Conservation (phyloP, 768 basidiomycete species). For the Amanita rubescens region DNA sequence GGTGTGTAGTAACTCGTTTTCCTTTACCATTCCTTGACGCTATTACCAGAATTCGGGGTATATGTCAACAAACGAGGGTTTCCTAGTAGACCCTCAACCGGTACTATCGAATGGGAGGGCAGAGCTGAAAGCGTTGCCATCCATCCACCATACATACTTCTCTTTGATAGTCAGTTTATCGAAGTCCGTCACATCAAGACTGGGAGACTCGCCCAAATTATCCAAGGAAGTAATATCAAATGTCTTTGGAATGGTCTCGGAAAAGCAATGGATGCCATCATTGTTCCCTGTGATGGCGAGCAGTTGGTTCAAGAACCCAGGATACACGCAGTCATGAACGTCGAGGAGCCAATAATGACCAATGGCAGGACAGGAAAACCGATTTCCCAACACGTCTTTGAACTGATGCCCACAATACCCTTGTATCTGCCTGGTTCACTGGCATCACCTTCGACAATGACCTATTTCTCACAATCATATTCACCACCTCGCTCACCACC, state of each 20-base stretch:
- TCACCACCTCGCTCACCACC: slow-evolving; percentile 54
- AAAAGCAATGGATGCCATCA: slow-evolving; percentile 48
- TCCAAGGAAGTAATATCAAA: slow-evolving; percentile 69
- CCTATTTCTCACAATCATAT: slow-evolving; percentile 44
- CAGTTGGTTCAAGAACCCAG: slow-evolving; percentile 70
- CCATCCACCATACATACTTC: slow-evolving; percentile 84
- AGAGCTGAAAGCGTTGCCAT: slow-evolving; percentile 86
- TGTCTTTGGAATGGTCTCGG: slow-evolving; percentile 88
- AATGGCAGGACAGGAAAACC: slow-evolving; percentile 36
- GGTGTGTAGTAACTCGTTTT: slow-evolving; percentile 42
- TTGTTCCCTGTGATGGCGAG: slow-evolving; percentile 46
- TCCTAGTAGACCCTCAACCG: slow-evolving; percentile 57
- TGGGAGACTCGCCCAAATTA: slow-evolving; percentile 79
- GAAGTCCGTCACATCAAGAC: slow-evolving; percentile 85
- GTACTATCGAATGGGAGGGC: slow-evolving; percentile 92
- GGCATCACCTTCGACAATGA: slow-evolving; percentile 44
- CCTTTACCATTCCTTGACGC: neutral
- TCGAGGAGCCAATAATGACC: slow-evolving; percentile 33
- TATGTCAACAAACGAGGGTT: slow-evolving; percentile 94
- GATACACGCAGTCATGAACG: slow-evolving; percentile 82
- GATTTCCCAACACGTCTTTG: slow-evolving; percentile 66
- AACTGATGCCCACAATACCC: slow-evolving; percentile 71
- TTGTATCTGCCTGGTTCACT: slow-evolving; percentile 58
- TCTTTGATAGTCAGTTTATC: slow-evolving; percentile 89
- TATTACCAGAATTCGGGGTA: slow-evolving; percentile 73